A percentile compares a stretch with the other conserved stretches of the same genome.
phyloP scores from a whole-genome alignment of 192 early-diverging fungal genomes.

The Umbelopsis sp. region DNA sequence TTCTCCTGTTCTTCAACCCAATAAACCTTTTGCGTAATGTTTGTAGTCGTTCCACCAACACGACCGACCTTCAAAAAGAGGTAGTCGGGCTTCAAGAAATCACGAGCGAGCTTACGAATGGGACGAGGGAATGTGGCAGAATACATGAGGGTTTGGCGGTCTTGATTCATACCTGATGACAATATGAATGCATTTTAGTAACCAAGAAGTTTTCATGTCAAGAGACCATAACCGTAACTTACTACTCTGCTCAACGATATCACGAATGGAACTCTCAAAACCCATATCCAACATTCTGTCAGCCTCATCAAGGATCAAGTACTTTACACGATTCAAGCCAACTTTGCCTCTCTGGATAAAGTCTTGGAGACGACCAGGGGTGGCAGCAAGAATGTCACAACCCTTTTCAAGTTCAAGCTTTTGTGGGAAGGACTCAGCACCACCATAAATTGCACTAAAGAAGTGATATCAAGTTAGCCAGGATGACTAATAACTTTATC shows the following conservation, averaged over 20 bases:
- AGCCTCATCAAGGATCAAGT: conserved; percentile 81
- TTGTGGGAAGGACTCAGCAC: conserved; percentile 79
- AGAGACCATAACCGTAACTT: neutral
- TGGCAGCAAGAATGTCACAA: conserved; percentile 92
- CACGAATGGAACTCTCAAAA: conserved; percentile 91
- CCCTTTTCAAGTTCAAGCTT: conserved; percentile 78
- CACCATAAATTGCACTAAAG: conserved; percentile 87
- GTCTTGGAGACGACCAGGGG: conserved; percentile 92
- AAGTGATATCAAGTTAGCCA: conserved; percentile 11
- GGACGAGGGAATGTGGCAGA: conserved; percentile 95
- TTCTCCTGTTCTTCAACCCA: conserved; percentile 37
- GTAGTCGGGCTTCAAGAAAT: conserved; percentile 81
- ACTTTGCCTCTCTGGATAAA: conserved; percentile 83
- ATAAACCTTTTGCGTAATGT: conserved; percentile 75
- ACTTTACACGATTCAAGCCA: conserved; percentile 70
- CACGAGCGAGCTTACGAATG: conserved; percentile 89
- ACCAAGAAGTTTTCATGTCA: neutral
- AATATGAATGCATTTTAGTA: neutral
- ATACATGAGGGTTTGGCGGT: conserved; percentile 94
- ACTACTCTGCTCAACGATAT: conserved; percentile 67
- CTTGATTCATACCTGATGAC: conserved; percentile 18
- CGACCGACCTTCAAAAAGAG: conserved; percentile 87
- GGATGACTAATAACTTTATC: conserved; percentile 23
- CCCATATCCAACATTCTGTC: conserved; percentile 98
- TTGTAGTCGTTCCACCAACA: conserved; percentile 86